Evolutionary conservation across 371 early-diverging fungal genomes (phyloP).

Genomic region (Quaeritorhiza haematococci): DNA sequence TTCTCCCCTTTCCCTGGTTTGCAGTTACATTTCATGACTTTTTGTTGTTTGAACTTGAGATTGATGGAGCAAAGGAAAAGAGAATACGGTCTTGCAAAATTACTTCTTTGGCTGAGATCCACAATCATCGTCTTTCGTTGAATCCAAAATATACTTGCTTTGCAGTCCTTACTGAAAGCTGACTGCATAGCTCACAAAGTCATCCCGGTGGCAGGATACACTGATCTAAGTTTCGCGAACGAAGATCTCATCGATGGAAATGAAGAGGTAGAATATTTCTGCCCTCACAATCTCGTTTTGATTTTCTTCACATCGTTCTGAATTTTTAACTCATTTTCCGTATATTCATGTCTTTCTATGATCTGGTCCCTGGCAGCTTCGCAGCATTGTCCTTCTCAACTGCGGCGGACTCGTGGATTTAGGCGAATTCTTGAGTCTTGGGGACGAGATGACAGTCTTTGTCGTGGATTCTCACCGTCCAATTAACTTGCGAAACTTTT

Average conservation of each 20-base stretch:
- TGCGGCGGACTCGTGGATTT: conserved; percentile 80
- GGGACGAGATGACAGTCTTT: conserved; percentile 59
- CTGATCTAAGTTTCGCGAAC: conserved; percentile 59
- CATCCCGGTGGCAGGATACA: conserved; percentile 67
- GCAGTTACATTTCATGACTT: neutral
- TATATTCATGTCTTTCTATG: neutral
- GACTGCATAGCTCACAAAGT: conserved; percentile 74
- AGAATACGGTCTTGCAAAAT: neutral
- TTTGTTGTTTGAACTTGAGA: neutral
- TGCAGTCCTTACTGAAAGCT: conserved; percentile 58
- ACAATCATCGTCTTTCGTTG: neutral
- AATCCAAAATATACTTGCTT: neutral
- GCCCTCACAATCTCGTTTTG: neutral
- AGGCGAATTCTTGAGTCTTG: conserved; percentile 44
- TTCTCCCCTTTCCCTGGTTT: neutral
- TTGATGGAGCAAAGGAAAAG: neutral
- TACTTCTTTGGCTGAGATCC: neutral
- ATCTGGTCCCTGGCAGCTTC: conserved; percentile 40
- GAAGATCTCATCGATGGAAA: conserved; percentile 40
- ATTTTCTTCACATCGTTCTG: neutral
- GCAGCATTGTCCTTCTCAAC: conserved; percentile 76
- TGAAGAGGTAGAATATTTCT: conserved; percentile 17
- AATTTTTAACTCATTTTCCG: neutral
- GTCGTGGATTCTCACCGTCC: conserved; percentile 87
- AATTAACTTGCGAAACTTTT: conserved; percentile 72